Percentiles rank a stretch among this genome's conserved stretches.
Conservation (phyloP, 306 rosid species). For the Malus sieversii region DNA sequence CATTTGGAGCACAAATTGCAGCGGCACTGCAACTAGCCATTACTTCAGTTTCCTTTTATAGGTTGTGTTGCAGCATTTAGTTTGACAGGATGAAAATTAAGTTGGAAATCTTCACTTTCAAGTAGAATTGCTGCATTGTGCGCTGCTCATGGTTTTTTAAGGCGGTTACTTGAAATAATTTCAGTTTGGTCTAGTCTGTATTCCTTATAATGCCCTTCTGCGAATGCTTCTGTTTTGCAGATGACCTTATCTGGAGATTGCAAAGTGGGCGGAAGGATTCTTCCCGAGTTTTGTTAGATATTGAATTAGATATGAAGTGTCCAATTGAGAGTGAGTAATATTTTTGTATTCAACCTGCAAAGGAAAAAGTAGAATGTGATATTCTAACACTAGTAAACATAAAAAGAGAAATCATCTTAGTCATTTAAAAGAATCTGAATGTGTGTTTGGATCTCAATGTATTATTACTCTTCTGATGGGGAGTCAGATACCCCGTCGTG, state of each 20-base stretch:
- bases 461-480: too few relatives aligned
- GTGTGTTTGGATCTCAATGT: neutral
- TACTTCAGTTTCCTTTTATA: too few relatives aligned
- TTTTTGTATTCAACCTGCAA: neutral
- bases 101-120: neutral
- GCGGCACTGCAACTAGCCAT: neutral
- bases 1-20: neutral
- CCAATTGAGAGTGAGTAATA: neutral
- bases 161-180: neutral
- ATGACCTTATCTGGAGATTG: neutral
- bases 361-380: neutral
- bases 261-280: constrained; percentile 1
- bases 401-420: neutral
- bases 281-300: constrained; percentile 8
- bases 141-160: neutral
- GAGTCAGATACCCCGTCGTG: too few relatives aligned
- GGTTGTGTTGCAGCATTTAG: neutral
- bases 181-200: neutral
- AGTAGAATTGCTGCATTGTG: neutral
- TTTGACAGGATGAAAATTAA: neutral
- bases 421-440: neutral
- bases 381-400: neutral
- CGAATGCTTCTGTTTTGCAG: constrained; percentile 3
- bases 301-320: neutral
- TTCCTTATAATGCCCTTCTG: neutral